Evolutionary conservation across 768 basidiomycete genomes (phyloP).

Genomic region (Scleroderma citrinum): DNA sequence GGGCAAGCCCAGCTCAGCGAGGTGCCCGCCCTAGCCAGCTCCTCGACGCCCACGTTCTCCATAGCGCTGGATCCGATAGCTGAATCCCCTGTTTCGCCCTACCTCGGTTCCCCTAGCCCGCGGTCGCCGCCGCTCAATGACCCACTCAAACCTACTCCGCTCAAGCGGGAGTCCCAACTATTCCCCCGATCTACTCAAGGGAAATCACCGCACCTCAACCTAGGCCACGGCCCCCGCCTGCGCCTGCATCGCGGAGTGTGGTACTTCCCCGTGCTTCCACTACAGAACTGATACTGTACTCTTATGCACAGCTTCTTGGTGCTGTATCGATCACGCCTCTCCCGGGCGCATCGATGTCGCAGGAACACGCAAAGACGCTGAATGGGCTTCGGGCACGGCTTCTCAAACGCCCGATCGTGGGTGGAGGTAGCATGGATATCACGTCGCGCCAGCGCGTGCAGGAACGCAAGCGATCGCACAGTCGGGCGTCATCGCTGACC

Average conservation of each 20-base stretch:
- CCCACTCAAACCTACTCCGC: conserved; percentile 11
- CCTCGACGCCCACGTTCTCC: conserved; percentile 45
- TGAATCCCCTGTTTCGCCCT: conserved; percentile 24
- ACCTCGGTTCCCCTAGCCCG: conserved; percentile 32
- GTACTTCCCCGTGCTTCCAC: no score
- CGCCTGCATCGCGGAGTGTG: no score
- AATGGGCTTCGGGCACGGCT: conserved; percentile 45
- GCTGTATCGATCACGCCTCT: conserved; percentile 53
- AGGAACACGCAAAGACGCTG: conserved; percentile 42
- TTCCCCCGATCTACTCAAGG: conserved; percentile 25
- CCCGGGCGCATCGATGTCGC: conserved; percentile 33
- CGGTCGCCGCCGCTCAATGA: conserved; percentile 24
- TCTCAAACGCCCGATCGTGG: conserved; percentile 38
- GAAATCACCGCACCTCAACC: conserved; percentile 33
- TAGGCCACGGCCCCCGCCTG: conserved; percentile 39
- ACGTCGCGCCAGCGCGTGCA: conserved; percentile 32
- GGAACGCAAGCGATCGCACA: conserved; percentile 33
- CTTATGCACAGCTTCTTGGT: conserved; percentile 78
- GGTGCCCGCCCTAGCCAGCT: conserved; percentile 20
- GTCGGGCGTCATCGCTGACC: conserved; percentile 33
- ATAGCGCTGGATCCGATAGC: conserved; percentile 45
- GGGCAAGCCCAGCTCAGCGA: conserved; percentile 35
- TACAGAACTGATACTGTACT: conserved; percentile 72
- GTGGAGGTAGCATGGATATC: conserved; percentile 77
- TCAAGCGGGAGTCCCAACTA: conserved; percentile 28